Base-by-base conservation (phyloP, 495 filamentous ascomycete genomes). In the Podospora didyma region DNA sequence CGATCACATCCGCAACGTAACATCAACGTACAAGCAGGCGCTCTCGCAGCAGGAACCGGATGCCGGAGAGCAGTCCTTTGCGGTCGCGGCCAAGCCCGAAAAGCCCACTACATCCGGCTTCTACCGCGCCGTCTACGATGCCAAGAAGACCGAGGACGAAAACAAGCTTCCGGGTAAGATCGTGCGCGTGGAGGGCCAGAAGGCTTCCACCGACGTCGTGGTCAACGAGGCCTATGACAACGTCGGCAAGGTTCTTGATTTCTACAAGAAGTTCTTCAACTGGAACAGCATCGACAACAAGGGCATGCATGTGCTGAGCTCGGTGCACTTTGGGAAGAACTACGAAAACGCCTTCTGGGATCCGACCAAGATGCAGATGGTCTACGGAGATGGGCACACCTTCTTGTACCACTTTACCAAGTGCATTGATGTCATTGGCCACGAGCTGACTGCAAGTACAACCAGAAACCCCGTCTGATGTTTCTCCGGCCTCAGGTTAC, bases 341-440 rank as follows among this genome's bases (percentile, higher is more conserved):
- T 79, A 46, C 21, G 54, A 45, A 23, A 50, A 51, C 37, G 47
- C 54, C 35, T 57, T 68, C 46, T 75, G 68, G 68, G 63, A 66
- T 22, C 57, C 61, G 3, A 60, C 57, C 17, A 52, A 45, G 46
- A 58, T 53, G 53, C 68, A 69, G 52, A 70, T 81, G 74, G 72
- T 78, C 9, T 80, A 75, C 59, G 77, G 77, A 22, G 76, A 79
- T 44, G 77, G 77, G 14, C 64, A 77, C 57, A 60, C 63, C 34
- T 73, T 75, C 55, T 52, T 74, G 28, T 67, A 69, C 49, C 63
- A 71, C 59, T 77, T 79, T 56, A 70, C 69, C 34, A 68, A 67
- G 49, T 67, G 60, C 54, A 59, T 80, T 4, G 77, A 82, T 48
- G 77, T 81, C 37, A 76, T 79, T 49, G 79, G 71, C 7, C 78